A percentile compares a stretch with the other conserved stretches of the same genome.
phyloP scores from a whole-genome alignment of 768 basidiomycete genomes.

The Amanita molliuscula region DNA sequence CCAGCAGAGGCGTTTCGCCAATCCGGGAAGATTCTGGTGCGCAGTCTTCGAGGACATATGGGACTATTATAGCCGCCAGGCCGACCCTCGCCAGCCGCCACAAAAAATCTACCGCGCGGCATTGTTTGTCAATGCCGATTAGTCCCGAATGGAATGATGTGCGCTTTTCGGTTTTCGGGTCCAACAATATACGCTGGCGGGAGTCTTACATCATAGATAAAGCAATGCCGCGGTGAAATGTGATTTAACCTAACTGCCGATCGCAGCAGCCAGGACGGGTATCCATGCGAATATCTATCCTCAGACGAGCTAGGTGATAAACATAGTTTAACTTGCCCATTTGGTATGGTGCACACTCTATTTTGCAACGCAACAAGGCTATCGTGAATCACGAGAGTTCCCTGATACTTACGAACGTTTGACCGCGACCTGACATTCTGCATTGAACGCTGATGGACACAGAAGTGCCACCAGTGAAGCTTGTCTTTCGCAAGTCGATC shows the following conservation, averaged over 20 bases:
- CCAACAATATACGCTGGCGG: conserved; percentile 20
- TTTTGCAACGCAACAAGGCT: not conserved
- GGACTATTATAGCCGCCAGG: not conserved
- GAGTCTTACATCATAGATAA: conserved; percentile 34
- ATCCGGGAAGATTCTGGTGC: not conserved
- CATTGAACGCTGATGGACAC: conserved; percentile 9
- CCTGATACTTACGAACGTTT: conserved; percentile 38
- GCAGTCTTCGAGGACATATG: conserved; percentile 3
- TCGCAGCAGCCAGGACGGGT: not conserved
- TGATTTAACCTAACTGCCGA: not conserved
- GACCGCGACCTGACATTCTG: conserved; percentile 21
- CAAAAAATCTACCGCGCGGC: not conserved
- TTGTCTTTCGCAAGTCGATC: not conserved
- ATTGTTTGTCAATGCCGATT: conserved; percentile 4
- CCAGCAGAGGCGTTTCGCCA: not conserved
- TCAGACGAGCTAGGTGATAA: conserved; percentile 15
- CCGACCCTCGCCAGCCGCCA: not conserved
- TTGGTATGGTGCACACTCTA: conserved; percentile 13
- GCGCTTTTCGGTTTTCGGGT: conserved; percentile 17
- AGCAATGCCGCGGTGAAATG: conserved; percentile 13
- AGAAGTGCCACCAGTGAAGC: not conserved
- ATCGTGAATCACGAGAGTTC: conserved; percentile 12
- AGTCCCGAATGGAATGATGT: conserved; percentile 2
- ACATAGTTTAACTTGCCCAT: conserved; percentile 22
- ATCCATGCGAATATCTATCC: conserved; percentile 5